A percentile compares a stretch with the other conserved stretches of the same genome.
Evolutionary conservation across 305 asterid species (phyloP).

Genomic region (Fraxinus xanthoxyloides): DNA sequence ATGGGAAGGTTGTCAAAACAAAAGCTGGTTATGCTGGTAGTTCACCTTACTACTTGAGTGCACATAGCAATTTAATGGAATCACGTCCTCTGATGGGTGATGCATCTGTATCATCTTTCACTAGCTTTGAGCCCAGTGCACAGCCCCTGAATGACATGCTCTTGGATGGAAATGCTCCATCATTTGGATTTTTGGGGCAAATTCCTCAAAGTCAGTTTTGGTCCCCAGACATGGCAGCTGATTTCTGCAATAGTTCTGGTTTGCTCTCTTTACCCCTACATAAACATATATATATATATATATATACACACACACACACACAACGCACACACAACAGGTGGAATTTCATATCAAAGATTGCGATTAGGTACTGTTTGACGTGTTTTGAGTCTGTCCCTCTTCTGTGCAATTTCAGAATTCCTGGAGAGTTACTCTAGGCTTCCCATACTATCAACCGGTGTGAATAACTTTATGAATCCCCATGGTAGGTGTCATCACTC

Average conservation of each 20-base stretch:
- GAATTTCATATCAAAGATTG: neutral
- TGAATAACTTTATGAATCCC: constrained; percentile 37
- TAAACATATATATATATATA: neutral
- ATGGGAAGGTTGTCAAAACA: constrained; percentile 54
- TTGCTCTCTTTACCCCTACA: constrained; percentile 30
- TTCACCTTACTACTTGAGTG: constrained; percentile 53
- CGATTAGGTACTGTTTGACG: neutral
- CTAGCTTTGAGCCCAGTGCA: constrained; percentile 38
- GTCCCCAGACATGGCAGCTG: constrained; percentile 32
- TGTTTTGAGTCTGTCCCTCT: constrained; percentile 6
- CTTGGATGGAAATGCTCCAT: constrained; percentile 36
- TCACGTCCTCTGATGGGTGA: constrained; percentile 40
- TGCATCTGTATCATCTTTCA: constrained; percentile 37
- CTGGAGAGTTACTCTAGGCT: constrained; percentile 35
- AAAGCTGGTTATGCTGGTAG: constrained; percentile 58
- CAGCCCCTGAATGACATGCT: constrained; percentile 38
- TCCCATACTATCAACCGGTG: constrained; percentile 32
- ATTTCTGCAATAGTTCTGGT: constrained; percentile 40
- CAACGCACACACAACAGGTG: neutral
- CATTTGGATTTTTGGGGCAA: constrained; percentile 38
- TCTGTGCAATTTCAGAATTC: constrained; percentile 37
- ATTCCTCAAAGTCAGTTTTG: constrained; percentile 27
- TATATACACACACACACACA: neutral
- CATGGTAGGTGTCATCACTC: constrained; percentile 35
- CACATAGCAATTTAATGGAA: constrained; percentile 48